Evolutionary conservation across 345 rosid genomes (phyloP).

Genomic region (Mercurialis annua): DNA sequence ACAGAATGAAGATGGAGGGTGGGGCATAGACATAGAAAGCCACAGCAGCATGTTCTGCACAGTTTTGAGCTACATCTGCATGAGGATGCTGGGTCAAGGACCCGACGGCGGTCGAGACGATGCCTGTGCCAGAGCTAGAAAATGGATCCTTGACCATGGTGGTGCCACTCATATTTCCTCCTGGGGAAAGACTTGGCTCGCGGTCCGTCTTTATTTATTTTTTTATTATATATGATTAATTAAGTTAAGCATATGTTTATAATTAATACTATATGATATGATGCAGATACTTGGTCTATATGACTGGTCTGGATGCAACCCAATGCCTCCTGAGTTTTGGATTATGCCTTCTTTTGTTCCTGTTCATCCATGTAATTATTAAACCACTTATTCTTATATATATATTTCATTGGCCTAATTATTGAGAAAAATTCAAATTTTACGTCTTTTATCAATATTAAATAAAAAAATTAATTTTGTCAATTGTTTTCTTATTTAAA

Average conservation of each 20-base stretch:
- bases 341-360: conserved; percentile 17
- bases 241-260: too few species aligned
- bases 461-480: too few species aligned
- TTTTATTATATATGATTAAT: too few species aligned
- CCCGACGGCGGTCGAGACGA: conserved; percentile 14
- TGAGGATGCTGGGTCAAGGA: conserved; percentile 18
- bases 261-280: not conserved
- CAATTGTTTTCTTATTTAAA: too few species aligned
- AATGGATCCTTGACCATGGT: conserved; percentile 25
- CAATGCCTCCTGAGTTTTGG: conserved; percentile 26
- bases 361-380: conserved; percentile 9
- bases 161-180: conserved; percentile 16
- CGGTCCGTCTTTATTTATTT: not conserved
- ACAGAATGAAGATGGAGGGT: conserved; percentile 30
- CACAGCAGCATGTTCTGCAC: conserved; percentile 25
- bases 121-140: conserved; percentile 16
- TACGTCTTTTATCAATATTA: too few species aligned
- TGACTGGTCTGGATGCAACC: conserved; percentile 26
- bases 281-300: conserved; percentile 19
- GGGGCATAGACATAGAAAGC: conserved; percentile 23
- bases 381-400: too few species aligned
- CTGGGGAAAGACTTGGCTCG: conserved; percentile 28
- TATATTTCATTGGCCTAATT: too few species aligned
- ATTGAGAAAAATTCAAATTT: too few species aligned
- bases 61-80: conserved; percentile 11